phyloP scores from a whole-genome alignment of 768 basidiomycete species.

The Pleurotus sapidus region DNA sequence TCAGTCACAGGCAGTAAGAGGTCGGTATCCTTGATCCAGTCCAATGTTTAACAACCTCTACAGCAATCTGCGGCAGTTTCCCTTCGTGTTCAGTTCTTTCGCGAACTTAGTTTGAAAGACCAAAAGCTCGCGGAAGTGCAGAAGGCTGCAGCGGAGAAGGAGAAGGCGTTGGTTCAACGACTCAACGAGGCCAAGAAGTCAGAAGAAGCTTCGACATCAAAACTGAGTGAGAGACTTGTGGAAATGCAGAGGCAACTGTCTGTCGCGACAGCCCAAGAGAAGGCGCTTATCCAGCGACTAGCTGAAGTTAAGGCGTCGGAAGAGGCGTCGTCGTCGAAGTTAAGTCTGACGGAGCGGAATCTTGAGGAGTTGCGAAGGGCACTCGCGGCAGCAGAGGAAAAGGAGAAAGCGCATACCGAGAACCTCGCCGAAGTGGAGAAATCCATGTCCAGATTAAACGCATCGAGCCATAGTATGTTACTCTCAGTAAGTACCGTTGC shows the following conservation, averaged over 20 bases:
- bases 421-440: conserved; percentile 18
- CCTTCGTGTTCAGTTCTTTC: no score
- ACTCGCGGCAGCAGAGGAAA: conserved; percentile 19
- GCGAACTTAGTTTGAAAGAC: no score
- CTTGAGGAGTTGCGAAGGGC: conserved; percentile 25
- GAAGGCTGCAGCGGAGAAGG: no score
- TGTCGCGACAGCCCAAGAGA: neutral
- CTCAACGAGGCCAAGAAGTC: neutral
- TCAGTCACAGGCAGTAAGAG: no score
- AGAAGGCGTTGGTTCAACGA: no score
- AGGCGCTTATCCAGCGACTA: neutral
- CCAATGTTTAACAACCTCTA: no score
- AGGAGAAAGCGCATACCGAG: conserved; percentile 22
- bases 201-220: neutral
- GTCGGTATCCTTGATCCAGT: no score
- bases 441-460: neutral
- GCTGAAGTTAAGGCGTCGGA: neutral
- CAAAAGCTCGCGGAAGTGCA: no score
- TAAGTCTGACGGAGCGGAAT: conserved; percentile 17
- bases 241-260: neutral
- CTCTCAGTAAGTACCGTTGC: neutral
- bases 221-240: neutral
- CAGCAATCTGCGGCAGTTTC: no score
- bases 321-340: neutral
- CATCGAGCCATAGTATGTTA: neutral